These are phyloP conservation scores for Psidium guajava DNA, from an alignment of 345 rosid species.

Conservation along the genomic window DNA sequence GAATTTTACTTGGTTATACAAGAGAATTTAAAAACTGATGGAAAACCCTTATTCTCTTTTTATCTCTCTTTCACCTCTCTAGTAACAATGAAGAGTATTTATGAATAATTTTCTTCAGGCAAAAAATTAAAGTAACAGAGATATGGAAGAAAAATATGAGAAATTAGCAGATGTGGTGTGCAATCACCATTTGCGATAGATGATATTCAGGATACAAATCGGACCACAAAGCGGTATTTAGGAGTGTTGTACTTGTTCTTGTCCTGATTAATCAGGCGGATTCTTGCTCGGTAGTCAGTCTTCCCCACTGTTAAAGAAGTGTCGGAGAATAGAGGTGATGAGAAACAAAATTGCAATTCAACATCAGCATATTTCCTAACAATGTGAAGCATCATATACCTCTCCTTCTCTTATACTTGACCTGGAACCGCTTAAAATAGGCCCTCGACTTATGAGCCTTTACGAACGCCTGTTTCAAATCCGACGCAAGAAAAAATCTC, in stretches of 20 bases:
- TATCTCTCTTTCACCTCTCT: neutral
- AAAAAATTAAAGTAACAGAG: neutral
- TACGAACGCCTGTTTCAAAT: slow-evolving; percentile 42
- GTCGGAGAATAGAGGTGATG: neutral
- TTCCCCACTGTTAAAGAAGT: slow-evolving; percentile 41
- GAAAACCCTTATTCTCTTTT: neutral
- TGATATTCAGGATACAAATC: slow-evolving; percentile 44
- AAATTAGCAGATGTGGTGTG: neutral
- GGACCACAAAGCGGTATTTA: slow-evolving; percentile 65
- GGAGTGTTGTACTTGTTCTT: slow-evolving; percentile 85
- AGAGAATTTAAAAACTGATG: neutral
- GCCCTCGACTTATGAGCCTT: slow-evolving; percentile 51
- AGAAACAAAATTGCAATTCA: neutral
- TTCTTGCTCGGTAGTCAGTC: slow-evolving; percentile 83
- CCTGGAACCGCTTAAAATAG: slow-evolving; percentile 66
- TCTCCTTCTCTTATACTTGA: slow-evolving; percentile 60
- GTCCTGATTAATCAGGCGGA: slow-evolving; percentile 68
- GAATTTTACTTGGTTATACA: neutral
- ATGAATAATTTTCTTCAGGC: neutral
- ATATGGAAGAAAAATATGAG: neutral
- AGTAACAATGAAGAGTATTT: neutral
- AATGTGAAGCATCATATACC: slow-evolving; percentile 11
- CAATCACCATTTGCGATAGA: neutral
- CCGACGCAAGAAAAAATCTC: neutral
- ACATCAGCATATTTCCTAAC: neutral